Conservation (phyloP, 768 basidiomycete species). For the Serendipita sp. region DNA sequence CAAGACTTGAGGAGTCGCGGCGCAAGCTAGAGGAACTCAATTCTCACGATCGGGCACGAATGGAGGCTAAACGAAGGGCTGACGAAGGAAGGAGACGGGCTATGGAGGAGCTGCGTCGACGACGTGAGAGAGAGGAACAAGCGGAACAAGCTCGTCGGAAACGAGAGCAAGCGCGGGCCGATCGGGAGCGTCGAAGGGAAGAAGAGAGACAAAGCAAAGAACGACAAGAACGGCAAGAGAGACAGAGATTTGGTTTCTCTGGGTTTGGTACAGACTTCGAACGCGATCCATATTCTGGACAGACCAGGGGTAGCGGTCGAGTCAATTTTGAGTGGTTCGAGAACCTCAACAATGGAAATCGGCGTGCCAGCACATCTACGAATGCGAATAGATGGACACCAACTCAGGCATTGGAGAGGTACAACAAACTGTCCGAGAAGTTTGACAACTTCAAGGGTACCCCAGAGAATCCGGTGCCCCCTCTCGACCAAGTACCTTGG, state of each 20-base stretch:
- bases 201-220: too few species aligned
- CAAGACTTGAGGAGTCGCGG: conserved; percentile 43
- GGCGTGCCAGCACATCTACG: neutral
- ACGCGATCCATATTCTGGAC: too few species aligned
- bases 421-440: conserved; percentile 37
- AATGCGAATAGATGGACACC: conserved; percentile 33
- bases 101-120: conserved; percentile 13
- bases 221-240: too few species aligned
- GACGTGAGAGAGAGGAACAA: neutral
- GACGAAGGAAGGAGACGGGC: conserved; percentile 21
- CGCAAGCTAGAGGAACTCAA: conserved; percentile 55
- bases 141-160: conserved; percentile 14
- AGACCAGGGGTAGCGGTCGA: neutral
- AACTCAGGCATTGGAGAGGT: conserved; percentile 54
- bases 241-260: too few species aligned
- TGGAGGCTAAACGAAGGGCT: conserved; percentile 31
- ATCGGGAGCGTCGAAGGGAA: conserved; percentile 19
- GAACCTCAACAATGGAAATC: neutral
- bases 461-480: conserved; percentile 29
- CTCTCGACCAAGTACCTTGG: conserved; percentile 57
- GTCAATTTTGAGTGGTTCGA: conserved; percentile 2
- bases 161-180: conserved; percentile 20
- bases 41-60: conserved; percentile 34
- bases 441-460: conserved; percentile 51
- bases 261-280: too few species aligned